These are phyloP conservation scores for Acidiella bohemica DNA, from an alignment of 495 filamentous ascomycete genomes.

Conservation along the genomic window DNA sequence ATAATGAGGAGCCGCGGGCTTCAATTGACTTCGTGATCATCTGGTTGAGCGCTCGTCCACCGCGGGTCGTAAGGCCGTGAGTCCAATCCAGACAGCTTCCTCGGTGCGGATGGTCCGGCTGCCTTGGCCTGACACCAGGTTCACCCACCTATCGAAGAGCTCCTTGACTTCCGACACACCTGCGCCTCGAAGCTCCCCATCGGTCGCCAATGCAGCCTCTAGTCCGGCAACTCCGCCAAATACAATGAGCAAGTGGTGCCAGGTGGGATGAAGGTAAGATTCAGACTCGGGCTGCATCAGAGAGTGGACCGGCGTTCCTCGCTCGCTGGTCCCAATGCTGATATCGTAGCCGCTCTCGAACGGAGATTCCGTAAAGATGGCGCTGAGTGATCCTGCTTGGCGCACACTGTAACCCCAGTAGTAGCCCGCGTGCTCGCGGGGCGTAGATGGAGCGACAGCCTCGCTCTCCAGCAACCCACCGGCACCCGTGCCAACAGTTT, in stretches of 20 bases:
- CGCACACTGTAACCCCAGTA: conserved; percentile 66
- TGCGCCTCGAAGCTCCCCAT: conserved; percentile 37
- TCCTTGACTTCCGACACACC: conserved; percentile 42
- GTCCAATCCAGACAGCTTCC: conserved; percentile 58
- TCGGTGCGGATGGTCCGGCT: conserved; percentile 66
- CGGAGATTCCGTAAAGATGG: conserved; percentile 43
- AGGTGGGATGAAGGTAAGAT: conserved; percentile 23
- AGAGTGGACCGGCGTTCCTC: conserved; percentile 39
- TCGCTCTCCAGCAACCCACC: conserved; percentile 19
- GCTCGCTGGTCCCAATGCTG: conserved; percentile 62
- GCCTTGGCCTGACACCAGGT: conserved; percentile 59
- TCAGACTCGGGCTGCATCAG: conserved; percentile 2
- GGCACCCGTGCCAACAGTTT: conserved; percentile 6
- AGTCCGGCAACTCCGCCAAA: conserved; percentile 63
- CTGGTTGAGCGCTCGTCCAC: no score
- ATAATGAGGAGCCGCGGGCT: no score
- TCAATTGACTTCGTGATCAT: no score
- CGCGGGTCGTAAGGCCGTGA: conserved; percentile 45
- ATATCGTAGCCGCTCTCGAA: conserved; percentile 36
- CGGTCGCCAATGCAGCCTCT: conserved; percentile 53
- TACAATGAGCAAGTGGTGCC: conserved; percentile 54
- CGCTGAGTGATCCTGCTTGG: conserved; percentile 42
- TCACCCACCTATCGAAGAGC: conserved; percentile 67
- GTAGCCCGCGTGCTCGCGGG: conserved; percentile 53
- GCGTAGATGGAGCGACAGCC: conserved; percentile 44